Evolutionary conservation across 2,329 filamentous ascomycete species (phyloP), one percentile per base, ranked within the genome.

Genomic region (Fusarium proliferatum): DNA sequence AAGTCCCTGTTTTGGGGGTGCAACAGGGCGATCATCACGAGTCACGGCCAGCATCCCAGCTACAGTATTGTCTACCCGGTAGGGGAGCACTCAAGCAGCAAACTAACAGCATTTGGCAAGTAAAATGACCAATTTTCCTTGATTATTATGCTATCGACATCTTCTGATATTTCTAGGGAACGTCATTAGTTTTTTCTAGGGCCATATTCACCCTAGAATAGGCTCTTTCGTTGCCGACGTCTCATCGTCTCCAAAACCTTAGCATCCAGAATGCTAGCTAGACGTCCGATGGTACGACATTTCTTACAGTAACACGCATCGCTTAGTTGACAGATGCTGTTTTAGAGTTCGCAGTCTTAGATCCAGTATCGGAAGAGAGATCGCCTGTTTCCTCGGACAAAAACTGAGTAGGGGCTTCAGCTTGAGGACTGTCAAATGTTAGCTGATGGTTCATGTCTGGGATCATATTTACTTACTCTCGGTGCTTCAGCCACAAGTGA

Each of bases 401-500:
- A 10, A 53, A 28, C 4, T 62, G 62, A 17, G 21, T 23, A 6
- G 57, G 33, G 38, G 45, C 33, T 33, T 52, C 57, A 9, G 39
- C 62, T 46, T 62, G 62, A 1, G 62, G 62, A 41, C 62, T 64
- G 15, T 3, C 19, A 7, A 21, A 23, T 19, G 7, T 64, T 23
- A 64, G 62, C 16, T 9, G 9, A 15, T 16, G 6, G 9, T 23
- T 8, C 7, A 28, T 23, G 17, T 7, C 8, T 3, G 8, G 7
- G 17, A 7, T 15, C 6, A 15, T 9, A 1, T 10, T 9, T 4
- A 46, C 62, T 53, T 45, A 79, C 77, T 75, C 76, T 30, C 71
- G 69, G 2, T 73, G 69, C 15, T 76, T 77, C 5, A 79, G 33
- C 21, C 74, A 73, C 6, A 73, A 19, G 8, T 74, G 64, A 17